Evolutionary conservation across 1,284 basidiomycete species (phyloP).

Genomic region (Gymnopus androsaceus): DNA sequence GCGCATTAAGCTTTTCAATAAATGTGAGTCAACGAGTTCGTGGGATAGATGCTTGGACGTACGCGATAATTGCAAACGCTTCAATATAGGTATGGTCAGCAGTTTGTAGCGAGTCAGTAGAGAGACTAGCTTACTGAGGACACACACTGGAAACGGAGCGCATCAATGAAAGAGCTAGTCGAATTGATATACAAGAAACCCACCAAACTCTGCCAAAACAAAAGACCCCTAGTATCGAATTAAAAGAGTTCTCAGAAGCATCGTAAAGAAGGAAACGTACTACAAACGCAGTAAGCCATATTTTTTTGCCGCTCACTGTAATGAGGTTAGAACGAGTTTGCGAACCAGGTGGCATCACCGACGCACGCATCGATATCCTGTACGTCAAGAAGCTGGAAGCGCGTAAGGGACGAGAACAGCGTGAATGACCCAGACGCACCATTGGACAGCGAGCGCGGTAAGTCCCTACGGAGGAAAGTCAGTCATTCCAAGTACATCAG

Average conservation of each 20-base stretch:
- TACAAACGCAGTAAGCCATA: constrained; percentile 26
- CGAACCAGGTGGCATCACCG: not conserved
- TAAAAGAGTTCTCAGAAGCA: not conserved
- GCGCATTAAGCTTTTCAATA: constrained; percentile 5
- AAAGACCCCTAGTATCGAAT: constrained; percentile 13
- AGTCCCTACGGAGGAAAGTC: not conserved
- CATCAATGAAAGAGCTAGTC: constrained; percentile 11
- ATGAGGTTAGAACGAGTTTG: not conserved
- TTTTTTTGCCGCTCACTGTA: constrained; percentile 32
- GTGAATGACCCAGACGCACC: not conserved
- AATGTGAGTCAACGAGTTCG: not conserved
- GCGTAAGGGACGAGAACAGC: not conserved
- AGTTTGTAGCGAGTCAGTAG: not conserved
- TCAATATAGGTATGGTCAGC: not conserved
- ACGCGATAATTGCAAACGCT: constrained; percentile 25
- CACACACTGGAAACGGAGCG: constrained; percentile 19
- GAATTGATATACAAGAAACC: not conserved
- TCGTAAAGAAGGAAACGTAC: constrained; percentile 1
- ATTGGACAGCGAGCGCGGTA: not conserved
- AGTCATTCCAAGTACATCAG: not conserved
- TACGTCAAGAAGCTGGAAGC: constrained; percentile 3
- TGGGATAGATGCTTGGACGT: not conserved
- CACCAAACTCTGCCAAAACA: constrained; percentile 27
- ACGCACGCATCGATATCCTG: constrained; percentile 6
- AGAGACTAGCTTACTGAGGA: constrained; percentile 19